Base-by-base conservation (phyloP, 2,329 filamentous ascomycete genomes). In the Diaporthe sp. region DNA sequence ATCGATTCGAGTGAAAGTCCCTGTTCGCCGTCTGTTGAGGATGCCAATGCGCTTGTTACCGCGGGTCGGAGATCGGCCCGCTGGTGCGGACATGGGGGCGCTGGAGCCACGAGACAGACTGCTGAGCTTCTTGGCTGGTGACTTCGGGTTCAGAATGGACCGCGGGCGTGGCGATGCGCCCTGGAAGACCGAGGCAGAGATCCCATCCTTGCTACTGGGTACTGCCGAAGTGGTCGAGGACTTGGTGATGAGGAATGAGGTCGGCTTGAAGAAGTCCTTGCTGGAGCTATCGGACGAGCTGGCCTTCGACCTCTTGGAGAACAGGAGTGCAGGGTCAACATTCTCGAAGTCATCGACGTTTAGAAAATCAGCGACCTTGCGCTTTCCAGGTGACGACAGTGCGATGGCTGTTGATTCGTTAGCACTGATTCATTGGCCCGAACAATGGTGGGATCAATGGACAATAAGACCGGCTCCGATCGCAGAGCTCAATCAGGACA, bases 1-100 rank as follows among this genome's bases (percentile, higher is more conserved):
- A 78, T 96, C 93, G 72, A 96, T 87, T 61, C 95, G 93, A 58
- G 89, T 86, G 82, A 92, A 91, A 8, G 90, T 88, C n/a, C 88
- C 89, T 22, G 89, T 89, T 75, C 91, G 90, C 66, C 93, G 92
- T 75, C 93, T 91, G 81, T 89, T 91, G 55, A 95, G 87, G 77
- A 95, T 90, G 69, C 91, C 90, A 38, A 92, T 87, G 75, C 92
- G 90, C 85, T 95, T 95, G 79, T 87, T 84, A 79, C 84, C 84
- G 68, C 92, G 87, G n/a, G 89, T 93, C 3, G 95, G 95, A 4
- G 95, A 97, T 76, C 95, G 94, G 64, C 95, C 94, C 78, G 94
- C 94, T 54, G 93, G 93, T n/a, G 93, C 91, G 61, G 91, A 87
- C 25, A 90, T 84, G 17, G 91, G 89, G 12, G 68, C 17, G 42